A percentile compares a stretch with the other conserved stretches of the same genome.
These are phyloP conservation scores for Gilbertella persicaria DNA, from an alignment of 371 early-diverging fungal genomes.

Conservation along the genomic window DNA sequence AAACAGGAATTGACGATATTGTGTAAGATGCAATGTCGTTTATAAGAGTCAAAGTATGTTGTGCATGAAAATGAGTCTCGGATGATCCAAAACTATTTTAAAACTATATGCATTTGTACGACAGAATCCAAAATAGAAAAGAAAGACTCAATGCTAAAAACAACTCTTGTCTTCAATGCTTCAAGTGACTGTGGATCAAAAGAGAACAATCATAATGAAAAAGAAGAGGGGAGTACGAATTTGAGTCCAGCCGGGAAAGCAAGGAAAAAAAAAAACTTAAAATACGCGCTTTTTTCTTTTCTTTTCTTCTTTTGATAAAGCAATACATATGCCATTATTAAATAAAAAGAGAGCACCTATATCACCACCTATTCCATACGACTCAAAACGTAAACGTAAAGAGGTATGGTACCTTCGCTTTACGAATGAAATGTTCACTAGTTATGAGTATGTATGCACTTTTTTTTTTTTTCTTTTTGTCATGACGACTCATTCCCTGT, in stretches of 20 bases:
- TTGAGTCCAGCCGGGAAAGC: neutral
- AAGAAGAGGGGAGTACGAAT: neutral
- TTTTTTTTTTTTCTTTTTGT: slow-evolving; percentile 2
- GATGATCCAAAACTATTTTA: no score
- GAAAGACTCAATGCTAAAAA: no score
- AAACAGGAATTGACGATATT: no score
- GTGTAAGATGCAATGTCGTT: no score
- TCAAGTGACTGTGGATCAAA: no score
- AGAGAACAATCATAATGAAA: neutral
- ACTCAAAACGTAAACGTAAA: slow-evolving; percentile 42
- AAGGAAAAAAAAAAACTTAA: neutral
- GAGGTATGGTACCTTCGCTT: slow-evolving; percentile 80
- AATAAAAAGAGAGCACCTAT: slow-evolving; percentile 41
- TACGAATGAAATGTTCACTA: slow-evolving; percentile 84
- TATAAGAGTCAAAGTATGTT: no score
- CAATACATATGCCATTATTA: slow-evolving; percentile 36
- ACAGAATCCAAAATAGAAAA: no score
- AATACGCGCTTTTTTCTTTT: neutral
- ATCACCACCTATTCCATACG: slow-evolving; percentile 34
- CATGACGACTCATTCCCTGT: neutral
- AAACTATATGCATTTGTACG: no score
- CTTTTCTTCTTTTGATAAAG: neutral
- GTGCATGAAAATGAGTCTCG: no score
- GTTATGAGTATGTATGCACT: slow-evolving; percentile 75
- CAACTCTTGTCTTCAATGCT: no score